These are phyloP conservation scores for Trypanosoma rangeli DNA, from an alignment of 208 protist genomes.

Conservation along the genomic window DNA sequence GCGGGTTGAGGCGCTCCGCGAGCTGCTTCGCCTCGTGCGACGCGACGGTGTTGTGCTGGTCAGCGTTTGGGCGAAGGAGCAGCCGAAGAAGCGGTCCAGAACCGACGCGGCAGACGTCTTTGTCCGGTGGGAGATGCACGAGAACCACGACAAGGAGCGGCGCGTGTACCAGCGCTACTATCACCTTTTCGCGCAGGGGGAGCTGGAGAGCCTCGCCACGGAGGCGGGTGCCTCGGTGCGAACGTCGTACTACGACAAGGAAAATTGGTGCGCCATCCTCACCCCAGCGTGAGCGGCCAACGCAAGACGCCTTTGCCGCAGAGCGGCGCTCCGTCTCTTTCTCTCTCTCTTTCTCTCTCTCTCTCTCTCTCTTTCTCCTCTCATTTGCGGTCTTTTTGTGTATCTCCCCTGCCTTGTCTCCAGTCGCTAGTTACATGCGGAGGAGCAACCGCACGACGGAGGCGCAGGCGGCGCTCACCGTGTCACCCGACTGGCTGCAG, in stretches of 20 bases:
- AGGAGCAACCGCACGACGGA: background rate
- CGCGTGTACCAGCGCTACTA: conserved; percentile 78
- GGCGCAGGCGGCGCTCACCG: background rate
- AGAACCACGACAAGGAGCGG: conserved; percentile 44
- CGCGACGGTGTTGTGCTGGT: conserved; percentile 65
- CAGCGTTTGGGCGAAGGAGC: conserved; percentile 87
- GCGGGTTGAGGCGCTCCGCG: conserved; percentile 46
- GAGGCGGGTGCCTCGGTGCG: conserved; percentile 36
- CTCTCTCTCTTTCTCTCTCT: background rate
- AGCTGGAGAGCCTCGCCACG: conserved; percentile 60
- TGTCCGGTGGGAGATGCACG: conserved; percentile 63
- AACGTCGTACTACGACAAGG: conserved; percentile 82
- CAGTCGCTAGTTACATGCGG: background rate
- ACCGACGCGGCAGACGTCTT: conserved; percentile 58
- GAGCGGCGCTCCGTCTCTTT: conserved; percentile 1
- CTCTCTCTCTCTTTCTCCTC: no score
- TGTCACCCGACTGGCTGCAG: conserved; percentile 32
- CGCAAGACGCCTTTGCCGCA: background rate
- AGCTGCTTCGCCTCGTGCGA: conserved; percentile 76
- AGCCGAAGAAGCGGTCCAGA: conserved; percentile 40
- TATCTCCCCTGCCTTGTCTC: background rate
- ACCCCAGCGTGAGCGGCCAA: conserved; percentile 7
- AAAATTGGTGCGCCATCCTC: conserved; percentile 87
- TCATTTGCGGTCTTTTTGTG: no score
- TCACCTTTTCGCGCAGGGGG: conserved; percentile 79